phyloP scores from a whole-genome alignment of 768 basidiomycete genomes.

The Leucocoprinus birnbaumii region DNA sequence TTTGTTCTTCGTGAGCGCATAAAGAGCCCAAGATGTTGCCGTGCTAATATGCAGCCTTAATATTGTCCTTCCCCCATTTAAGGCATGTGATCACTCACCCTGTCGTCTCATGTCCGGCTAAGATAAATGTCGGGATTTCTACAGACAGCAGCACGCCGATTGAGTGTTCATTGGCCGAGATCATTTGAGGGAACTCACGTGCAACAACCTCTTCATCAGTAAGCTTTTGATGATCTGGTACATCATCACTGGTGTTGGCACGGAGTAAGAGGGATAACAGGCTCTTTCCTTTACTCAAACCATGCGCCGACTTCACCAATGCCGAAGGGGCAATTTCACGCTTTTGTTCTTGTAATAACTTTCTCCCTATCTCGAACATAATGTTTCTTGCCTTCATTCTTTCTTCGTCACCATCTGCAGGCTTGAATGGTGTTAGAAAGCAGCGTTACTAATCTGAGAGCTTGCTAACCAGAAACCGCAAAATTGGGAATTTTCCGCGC shows the following conservation, averaged over 20 bases:
- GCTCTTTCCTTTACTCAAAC: too few relatives aligned
- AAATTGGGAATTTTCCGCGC: too few relatives aligned
- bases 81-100: too few relatives aligned
- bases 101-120: too few relatives aligned
- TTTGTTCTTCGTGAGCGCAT: slow-evolving; percentile 44
- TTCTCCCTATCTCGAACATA: slow-evolving; percentile 45
- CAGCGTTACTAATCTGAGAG: too few relatives aligned
- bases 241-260: slow-evolving; percentile 54
- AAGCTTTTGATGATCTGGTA: slow-evolving; percentile 41
- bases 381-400: slow-evolving; percentile 28
- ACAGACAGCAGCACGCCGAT: too few relatives aligned
- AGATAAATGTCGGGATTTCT: too few relatives aligned
- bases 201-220: slow-evolving; percentile 49
- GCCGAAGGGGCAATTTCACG: slow-evolving; percentile 10
- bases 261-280: slow-evolving; percentile 52
- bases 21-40: slow-evolving; percentile 56
- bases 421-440: slow-evolving; percentile 18
- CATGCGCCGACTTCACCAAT: too few relatives aligned
- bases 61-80: too few relatives aligned
- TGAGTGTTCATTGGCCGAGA: too few relatives aligned
- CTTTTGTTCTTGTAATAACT: slow-evolving; percentile 48
- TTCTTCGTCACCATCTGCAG: slow-evolving; percentile 25
- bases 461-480: too few relatives aligned
- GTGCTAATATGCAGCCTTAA: slow-evolving; percentile 23
- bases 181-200: too few relatives aligned